Evolutionary conservation across 345 rosid genomes (phyloP).

Genomic region (Pugionium cornutum): DNA sequence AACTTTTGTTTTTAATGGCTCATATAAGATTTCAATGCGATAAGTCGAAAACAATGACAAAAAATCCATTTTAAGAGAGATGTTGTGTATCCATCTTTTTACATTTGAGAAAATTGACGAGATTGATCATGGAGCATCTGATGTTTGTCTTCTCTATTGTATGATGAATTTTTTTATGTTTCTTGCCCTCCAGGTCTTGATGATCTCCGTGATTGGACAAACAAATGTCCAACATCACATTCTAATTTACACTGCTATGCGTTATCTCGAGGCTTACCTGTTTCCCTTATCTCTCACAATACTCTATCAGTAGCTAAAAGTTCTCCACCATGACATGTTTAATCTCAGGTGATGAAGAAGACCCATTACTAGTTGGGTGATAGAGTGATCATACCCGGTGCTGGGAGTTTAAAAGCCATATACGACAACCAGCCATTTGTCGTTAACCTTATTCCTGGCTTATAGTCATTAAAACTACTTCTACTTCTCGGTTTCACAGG

Average conservation of each 20-base stretch:
- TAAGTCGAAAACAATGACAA: no score
- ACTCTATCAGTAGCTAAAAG: constrained; percentile 13
- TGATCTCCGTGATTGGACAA: constrained; percentile 98
- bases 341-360: constrained; percentile 88
- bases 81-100: not conserved
- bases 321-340: constrained; percentile 15
- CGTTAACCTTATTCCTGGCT: constrained; percentile 43
- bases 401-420: constrained; percentile 78
- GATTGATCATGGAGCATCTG: constrained; percentile 16
- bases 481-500: not conserved
- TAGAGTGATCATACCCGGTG: constrained; percentile 73
- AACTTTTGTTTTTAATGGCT: no score
- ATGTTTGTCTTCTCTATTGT: not conserved
- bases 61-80: no score
- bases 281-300: constrained; percentile 10
- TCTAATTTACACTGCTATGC: constrained; percentile 75
- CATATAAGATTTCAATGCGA: no score
- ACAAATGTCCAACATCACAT: constrained; percentile 73
- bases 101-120: not conserved
- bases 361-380: constrained; percentile 94
- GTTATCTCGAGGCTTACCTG: constrained; percentile 72
- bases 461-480: constrained; percentile 37
- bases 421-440: constrained; percentile 74
- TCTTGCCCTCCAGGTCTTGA: constrained; percentile 62
- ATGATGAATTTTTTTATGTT: constrained; percentile 8